Evolutionary conservation across 225 moss, liverwort and hornwort genomes (phyloP), one percentile per base, ranked within the genome.

Genomic region (Asterella californica): DNA sequence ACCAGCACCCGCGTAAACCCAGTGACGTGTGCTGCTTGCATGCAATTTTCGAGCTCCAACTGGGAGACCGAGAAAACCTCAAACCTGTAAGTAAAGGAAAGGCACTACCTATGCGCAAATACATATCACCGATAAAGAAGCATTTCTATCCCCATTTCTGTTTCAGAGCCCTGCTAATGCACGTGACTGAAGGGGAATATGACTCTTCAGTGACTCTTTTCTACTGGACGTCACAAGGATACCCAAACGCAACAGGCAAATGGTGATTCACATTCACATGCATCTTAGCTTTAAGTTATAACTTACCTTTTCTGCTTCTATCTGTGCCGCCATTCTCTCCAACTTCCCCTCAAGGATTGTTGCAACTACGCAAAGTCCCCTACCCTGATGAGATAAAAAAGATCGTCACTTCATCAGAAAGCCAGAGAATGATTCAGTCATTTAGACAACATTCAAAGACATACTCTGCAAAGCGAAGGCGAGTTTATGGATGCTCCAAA

Each of bases 1-100:
- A 93, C 91, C 79, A 97, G 64, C 36, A 97, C 91, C 81, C 91
- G 89, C 50, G 88, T 91, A 78, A 97, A 94, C 17, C 94, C 94
- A 15, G 76, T 90, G 3, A 97, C 94, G 80, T 88, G 89, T 32
- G 91, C 91, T 68, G 83, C 86, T 73, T 87, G 80, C 94, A 97
- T 97, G 60, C 88, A 83, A 32, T 97, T 97, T 46, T 97, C 94
- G 64, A 97, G 92, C 83, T 97, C 94, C 64, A 93, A 78, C 96
- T 97, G 83, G 36, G 30, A 47, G 72, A 76, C 21, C 4, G 2
- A 10, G 9, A 2, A 34, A 27, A 53, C 29, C 19, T 68, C 2
- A 33, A 69, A 30, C 30, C 7, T 42, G 42, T 42, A 42, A 42
- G 42, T 42, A 42, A 42, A 42, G 42, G 3, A 2, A 27, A 54